Conservation (phyloP, 495 filamentous ascomycete genomes). For the Neurospora terricola region DNA sequence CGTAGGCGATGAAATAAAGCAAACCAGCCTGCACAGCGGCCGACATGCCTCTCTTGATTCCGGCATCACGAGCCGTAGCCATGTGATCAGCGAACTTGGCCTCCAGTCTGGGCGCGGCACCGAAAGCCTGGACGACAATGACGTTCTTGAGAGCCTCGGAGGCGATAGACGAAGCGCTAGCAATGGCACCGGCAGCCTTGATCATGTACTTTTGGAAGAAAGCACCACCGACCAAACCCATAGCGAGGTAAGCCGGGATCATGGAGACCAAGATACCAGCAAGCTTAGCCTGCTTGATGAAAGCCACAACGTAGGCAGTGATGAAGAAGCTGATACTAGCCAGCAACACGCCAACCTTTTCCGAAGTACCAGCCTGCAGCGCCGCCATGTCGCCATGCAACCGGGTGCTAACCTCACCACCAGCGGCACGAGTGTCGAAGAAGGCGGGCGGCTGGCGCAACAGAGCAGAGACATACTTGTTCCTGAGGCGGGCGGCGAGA, state of each 20-base stretch:
- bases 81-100: slow-evolving; percentile 67
- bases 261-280: slow-evolving; percentile 48
- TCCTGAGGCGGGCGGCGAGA: slow-evolving; percentile 49
- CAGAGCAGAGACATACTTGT: slow-evolving; percentile 45
- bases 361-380: slow-evolving; percentile 51
- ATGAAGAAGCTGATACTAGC: slow-evolving; percentile 49
- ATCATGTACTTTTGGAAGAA: slow-evolving; percentile 48
- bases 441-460: slow-evolving; percentile 51
- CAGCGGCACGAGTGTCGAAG: slow-evolving; percentile 42
- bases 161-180: slow-evolving; percentile 51
- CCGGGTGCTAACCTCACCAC: slow-evolving; percentile 49
- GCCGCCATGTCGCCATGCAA: slow-evolving; percentile 50
- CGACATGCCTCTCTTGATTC: slow-evolving; percentile 55
- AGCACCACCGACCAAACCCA: slow-evolving; percentile 48
- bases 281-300: slow-evolving; percentile 44
- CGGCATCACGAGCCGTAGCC: slow-evolving; percentile 56
- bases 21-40: slow-evolving; percentile 66
- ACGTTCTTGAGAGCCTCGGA: slow-evolving; percentile 88
- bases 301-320: slow-evolving; percentile 52
- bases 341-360: slow-evolving; percentile 55
- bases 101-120: slow-evolving; percentile 73
- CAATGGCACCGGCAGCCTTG: slow-evolving; percentile 38
- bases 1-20: slow-evolving; percentile 70
- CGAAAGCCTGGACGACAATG: slow-evolving; percentile 77
- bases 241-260: slow-evolving; percentile 53